Evolutionary conservation across 208 protist genomes (phyloP).

Genomic region (Spongospora subterranea): DNA sequence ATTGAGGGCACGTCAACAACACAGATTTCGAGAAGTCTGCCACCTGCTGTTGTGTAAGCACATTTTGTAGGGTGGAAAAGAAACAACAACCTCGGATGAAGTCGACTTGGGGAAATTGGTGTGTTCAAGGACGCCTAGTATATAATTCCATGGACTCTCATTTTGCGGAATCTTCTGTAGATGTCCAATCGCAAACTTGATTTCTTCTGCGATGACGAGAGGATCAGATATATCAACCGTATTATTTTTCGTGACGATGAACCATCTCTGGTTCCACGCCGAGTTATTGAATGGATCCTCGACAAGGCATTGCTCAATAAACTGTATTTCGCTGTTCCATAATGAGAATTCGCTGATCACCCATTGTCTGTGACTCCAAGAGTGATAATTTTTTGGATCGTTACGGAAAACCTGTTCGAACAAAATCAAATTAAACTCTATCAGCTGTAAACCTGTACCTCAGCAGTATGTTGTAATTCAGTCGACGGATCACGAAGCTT

Average conservation of each 20-base stretch:
- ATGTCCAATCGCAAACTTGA: slow-evolving; percentile 1
- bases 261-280: slow-evolving; percentile 85
- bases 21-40: background rate
- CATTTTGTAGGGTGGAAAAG: background rate
- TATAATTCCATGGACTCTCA: slow-evolving; percentile 54
- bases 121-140: slow-evolving; percentile 3
- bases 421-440: background rate
- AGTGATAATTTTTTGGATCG: slow-evolving; percentile 89
- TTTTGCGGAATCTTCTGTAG: background rate
- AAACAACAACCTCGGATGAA: background rate
- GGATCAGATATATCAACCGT: background rate
- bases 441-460: slow-evolving; percentile 52
- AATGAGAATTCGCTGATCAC: slow-evolving; percentile 65
- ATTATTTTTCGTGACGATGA: slow-evolving; percentile 70
- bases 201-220: background rate
- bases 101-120: background rate
- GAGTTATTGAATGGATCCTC: slow-evolving; percentile 84
- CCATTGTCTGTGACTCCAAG: slow-evolving; percentile 84
- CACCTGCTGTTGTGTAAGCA: background rate
- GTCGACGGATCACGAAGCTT: slow-evolving; percentile 61
- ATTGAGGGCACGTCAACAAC: background rate
- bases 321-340: slow-evolving; percentile 73
- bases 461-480: slow-evolving; percentile 75
- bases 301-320: slow-evolving; percentile 71
- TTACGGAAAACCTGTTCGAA: slow-evolving; percentile 66